Percentiles rank a stretch among this genome's conserved stretches.
phyloP scores from a whole-genome alignment of 768 basidiomycete species.

The Hericium erinaceus region DNA sequence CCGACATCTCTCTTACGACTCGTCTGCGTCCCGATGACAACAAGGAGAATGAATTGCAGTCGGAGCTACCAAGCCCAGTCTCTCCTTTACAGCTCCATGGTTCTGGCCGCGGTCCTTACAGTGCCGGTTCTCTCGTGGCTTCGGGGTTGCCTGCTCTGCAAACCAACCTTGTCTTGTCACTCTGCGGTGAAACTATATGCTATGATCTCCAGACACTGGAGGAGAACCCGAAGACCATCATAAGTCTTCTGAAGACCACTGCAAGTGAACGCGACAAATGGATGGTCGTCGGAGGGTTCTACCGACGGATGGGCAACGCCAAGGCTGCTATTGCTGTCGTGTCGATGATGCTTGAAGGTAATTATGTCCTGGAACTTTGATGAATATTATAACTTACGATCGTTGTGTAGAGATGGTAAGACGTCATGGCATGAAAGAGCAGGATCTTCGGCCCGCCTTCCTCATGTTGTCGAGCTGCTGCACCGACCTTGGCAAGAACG shows the following conservation, averaged over 20 bases:
- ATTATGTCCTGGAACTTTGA: background rate
- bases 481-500: slow-evolving; percentile 32
- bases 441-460: slow-evolving; percentile 38
- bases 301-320: slow-evolving; percentile 41
- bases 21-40: background rate
- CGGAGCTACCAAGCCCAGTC: background rate
- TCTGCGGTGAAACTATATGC: slow-evolving; percentile 7
- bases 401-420: slow-evolving; percentile 28
- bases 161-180: slow-evolving; percentile 7
- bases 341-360: slow-evolving; percentile 40
- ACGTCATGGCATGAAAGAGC: slow-evolving; percentile 25
- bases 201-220: slow-evolving; percentile 36
- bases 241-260: slow-evolving; percentile 35
- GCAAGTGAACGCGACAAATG: slow-evolving; percentile 42
- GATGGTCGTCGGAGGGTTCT: slow-evolving; percentile 46
- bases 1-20: background rate
- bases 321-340: slow-evolving; percentile 35
- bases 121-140: background rate
- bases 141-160: slow-evolving; percentile 6
- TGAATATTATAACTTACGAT: background rate
- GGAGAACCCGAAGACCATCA: slow-evolving; percentile 35
- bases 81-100: background rate
- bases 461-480: slow-evolving; percentile 49
- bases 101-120: background rate
- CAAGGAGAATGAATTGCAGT: background rate